Evolutionary conservation across 257 asterid species (phyloP).

Genomic region (Solanum neorickii): DNA sequence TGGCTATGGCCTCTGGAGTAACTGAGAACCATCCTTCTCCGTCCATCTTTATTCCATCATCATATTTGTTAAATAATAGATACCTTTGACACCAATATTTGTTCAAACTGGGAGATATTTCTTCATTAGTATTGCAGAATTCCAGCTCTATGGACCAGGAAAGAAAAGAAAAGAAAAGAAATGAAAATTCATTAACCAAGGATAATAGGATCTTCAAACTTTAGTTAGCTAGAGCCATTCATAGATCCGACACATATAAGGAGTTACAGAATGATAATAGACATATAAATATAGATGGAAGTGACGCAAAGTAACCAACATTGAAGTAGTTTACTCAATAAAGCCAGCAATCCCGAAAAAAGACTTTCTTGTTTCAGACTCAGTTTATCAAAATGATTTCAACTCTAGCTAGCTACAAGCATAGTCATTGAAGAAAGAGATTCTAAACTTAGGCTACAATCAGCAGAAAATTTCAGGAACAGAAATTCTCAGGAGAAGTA

Average conservation of each 20-base stretch:
- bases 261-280: not conserved
- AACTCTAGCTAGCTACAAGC: not conserved
- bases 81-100: slow-evolving; percentile 94
- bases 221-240: not conserved
- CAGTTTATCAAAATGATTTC: not conserved
- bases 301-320: not conserved
- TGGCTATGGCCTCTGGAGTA: slow-evolving; percentile 77
- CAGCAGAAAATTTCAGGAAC: not conserved
- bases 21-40: slow-evolving; percentile 99
- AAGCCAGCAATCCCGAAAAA: not conserved
- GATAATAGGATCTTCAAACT: not conserved
- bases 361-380: not conserved
- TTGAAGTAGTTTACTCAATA: not conserved
- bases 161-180: not conserved
- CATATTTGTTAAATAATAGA: slow-evolving; percentile 59
- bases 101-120: slow-evolving; percentile 39
- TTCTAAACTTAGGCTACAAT: not conserved
- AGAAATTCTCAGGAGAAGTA: not conserved
- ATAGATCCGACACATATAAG: not conserved
- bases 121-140: slow-evolving; percentile 19
- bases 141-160: slow-evolving; percentile 19
- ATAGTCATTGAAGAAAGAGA: not conserved
- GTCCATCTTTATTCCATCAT: slow-evolving; percentile 80
- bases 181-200: not conserved
- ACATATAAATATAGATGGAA: not conserved